phyloP scores from a whole-genome alignment of 2,329 filamentous ascomycete genomes.

The Aspergillus pseudotamarii region DNA sequence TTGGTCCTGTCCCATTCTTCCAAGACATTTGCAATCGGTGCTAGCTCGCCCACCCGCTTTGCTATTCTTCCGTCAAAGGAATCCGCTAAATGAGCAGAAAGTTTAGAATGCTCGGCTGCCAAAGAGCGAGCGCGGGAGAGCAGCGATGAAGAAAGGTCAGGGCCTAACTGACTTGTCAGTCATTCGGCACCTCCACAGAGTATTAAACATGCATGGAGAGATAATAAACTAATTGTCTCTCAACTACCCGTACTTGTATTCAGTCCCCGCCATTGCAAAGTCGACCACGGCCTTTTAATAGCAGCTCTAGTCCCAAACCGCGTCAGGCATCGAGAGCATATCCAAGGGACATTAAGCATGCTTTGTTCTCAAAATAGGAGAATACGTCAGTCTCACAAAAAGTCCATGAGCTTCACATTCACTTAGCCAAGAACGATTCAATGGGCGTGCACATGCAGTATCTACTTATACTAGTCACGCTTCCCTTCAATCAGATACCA shows the following conservation, averaged over 20 bases:
- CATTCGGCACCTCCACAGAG: no score
- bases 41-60: constrained; percentile 61
- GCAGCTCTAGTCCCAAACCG: constrained; percentile 38
- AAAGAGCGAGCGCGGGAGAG: constrained; percentile 59
- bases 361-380: constrained; percentile 12
- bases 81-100: constrained; percentile 55
- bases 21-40: constrained; percentile 55
- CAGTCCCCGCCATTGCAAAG: constrained; percentile 27
- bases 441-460: background rate
- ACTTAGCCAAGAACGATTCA: background rate
- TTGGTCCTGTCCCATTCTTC: constrained; percentile 61
- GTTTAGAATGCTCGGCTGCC: constrained; percentile 57
- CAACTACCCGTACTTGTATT: constrained; percentile 32
- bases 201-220: background rate
- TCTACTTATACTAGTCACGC: background rate
- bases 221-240: background rate
- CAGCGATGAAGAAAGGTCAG: constrained; percentile 56
- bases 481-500: background rate
- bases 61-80: constrained; percentile 60
- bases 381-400: background rate
- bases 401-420: background rate
- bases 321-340: constrained; percentile 52
- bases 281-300: constrained; percentile 23
- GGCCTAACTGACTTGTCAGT: constrained; percentile 18
- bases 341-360: constrained; percentile 48